Base-by-base conservation (phyloP, 2,329 filamentous ascomycete genomes). In the Trichoderma gracile region DNA sequence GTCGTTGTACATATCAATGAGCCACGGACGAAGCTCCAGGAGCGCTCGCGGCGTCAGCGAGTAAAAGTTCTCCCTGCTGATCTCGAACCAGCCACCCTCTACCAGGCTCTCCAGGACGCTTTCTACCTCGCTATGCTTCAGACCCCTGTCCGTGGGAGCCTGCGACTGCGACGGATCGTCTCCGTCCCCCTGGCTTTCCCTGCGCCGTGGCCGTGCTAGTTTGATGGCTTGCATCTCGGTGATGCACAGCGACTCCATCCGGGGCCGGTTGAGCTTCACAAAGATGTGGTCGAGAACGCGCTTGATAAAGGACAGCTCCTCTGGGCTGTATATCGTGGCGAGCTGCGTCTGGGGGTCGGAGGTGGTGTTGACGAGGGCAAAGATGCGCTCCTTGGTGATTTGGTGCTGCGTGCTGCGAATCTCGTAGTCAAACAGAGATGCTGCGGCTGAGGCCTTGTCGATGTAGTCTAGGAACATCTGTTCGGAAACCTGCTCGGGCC, bases 221-320 rank as follows among this genome's bases (percentile, higher is more conserved):
- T 91, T 88, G 60, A 90, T 81, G 3, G 93, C 93, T 71, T 97
- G 88, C 75, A 92, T 92, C 50, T 86, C 84, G 14, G 87, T 90
- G 3, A 98, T 80, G 3, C 91, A 93, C 85, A 97, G 89, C 27
- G 92, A 85, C 77, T 99, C 94, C 71, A 88, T 86, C n/a, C 86
- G 82, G 9, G 81, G 83, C 0, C 88, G 92, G 73, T 98, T 98
- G 79, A 92, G 88, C 21, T 86, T 89, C 68, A 96, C 92, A 73
- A 98, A 99, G 86, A 99, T 96, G 70, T 85, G 87, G 74, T 97
- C 93, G 0, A 99, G 84, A 3, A 97, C 76, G 9, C 95, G 84
- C 77, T 96, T 95, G 62, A 98, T 86, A 74, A 92, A 99, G 0
- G 90, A 87, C 38, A 98, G 91, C 78, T 98, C 93, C 69, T 97